Evolutionary conservation across 768 basidiomycete species (phyloP).

Genomic region (Amanita muscaria): DNA sequence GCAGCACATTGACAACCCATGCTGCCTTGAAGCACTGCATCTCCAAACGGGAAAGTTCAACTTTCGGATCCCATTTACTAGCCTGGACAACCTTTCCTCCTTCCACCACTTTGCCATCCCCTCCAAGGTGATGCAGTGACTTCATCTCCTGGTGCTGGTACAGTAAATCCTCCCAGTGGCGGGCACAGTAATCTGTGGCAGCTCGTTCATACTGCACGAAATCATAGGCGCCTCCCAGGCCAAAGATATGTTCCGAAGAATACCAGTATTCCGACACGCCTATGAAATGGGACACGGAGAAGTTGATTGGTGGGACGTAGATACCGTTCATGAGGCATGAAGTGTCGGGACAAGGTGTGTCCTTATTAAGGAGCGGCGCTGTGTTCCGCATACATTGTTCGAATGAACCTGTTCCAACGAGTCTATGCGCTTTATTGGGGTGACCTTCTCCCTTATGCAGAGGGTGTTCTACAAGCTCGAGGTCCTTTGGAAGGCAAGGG

Average conservation of each 20-base stretch:
- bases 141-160: conserved; percentile 53
- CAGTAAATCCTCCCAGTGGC: conserved; percentile 72
- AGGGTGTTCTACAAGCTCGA: conserved; percentile 52
- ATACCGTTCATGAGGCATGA: conserved; percentile 95
- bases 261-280: conserved; percentile 99
- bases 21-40: conserved; percentile 99
- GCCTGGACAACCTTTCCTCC: conserved; percentile 53
- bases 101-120: conserved; percentile 57
- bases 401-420: conserved; percentile 88
- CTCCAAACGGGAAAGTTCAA: conserved; percentile 79
- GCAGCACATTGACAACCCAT: conserved; percentile 93
- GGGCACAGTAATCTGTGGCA: conserved; percentile 75
- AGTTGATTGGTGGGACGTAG: conserved; percentile 90
- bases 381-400: conserved; percentile 70
- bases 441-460: conserved; percentile 36
- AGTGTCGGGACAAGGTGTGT: conserved; percentile 68
- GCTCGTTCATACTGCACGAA: conserved; percentile 94
- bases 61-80: conserved; percentile 61
- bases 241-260: conserved; percentile 94
- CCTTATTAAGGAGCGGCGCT: conserved; percentile 75
- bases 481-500: conserved; percentile 81
- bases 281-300: conserved; percentile 87
- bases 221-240: conserved; percentile 90
- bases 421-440: conserved; percentile 42
- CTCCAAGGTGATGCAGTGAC: conserved; percentile 38